These are phyloP conservation scores for Aspergillus aculeatinus DNA, from an alignment of 2,329 filamentous ascomycete species.

Conservation along the genomic window DNA sequence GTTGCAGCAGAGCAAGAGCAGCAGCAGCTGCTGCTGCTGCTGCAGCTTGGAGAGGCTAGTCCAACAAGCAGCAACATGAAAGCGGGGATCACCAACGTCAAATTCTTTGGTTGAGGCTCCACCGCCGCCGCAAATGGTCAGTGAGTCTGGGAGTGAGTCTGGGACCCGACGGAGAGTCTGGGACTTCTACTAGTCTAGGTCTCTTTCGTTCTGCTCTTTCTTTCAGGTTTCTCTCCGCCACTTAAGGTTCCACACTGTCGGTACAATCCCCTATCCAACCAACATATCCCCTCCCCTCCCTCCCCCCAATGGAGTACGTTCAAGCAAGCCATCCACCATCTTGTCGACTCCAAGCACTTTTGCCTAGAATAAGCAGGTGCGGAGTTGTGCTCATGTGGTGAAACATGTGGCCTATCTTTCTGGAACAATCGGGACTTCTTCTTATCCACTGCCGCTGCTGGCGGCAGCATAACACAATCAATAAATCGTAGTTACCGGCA, in stretches of 20 bases:
- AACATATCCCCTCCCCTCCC: no score
- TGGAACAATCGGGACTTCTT: neutral
- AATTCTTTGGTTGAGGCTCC: neutral
- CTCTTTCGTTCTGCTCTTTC: neutral
- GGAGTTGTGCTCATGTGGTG: neutral
- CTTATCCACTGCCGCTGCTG: neutral
- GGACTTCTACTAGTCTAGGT: no score
- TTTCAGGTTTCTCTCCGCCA: neutral
- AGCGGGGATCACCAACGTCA: constrained; percentile 10
- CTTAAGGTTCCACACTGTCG: neutral
- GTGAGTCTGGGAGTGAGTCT: neutral
- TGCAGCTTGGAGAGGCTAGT: neutral
- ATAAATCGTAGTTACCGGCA: no score
- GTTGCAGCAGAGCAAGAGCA: neutral
- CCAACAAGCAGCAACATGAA: neutral
- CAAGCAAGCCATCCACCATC: neutral
- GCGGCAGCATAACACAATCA: neutral
- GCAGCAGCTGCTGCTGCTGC: neutral
- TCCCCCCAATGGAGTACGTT: neutral
- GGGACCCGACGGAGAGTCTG: no score
- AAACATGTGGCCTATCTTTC: neutral
- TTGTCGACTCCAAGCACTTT: neutral
- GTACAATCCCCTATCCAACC: neutral
- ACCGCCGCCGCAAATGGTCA: neutral
- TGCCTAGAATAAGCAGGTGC: neutral